Evolutionary conservation across 2,329 filamentous ascomycete genomes (phyloP).

Genomic region (Epichloe sylvatica): DNA sequence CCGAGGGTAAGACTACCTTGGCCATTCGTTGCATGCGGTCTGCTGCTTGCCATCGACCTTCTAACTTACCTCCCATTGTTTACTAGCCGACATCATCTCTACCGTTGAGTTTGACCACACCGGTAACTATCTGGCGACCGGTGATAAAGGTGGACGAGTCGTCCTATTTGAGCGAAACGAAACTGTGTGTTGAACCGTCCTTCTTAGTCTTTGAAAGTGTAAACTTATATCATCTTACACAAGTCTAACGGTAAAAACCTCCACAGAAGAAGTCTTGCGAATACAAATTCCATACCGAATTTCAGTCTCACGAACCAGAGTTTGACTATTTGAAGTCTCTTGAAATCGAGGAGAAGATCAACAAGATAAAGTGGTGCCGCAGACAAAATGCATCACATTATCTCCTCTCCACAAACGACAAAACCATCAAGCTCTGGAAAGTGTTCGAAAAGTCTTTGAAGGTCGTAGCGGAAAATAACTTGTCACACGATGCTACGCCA

Average conservation of each 20-base stretch:
- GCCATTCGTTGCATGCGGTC: neutral
- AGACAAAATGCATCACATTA: constrained; percentile 98
- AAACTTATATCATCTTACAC: constrained; percentile 6
- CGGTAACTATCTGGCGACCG: constrained; percentile 79
- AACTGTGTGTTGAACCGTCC: constrained; percentile 47
- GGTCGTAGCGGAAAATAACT: constrained; percentile 96
- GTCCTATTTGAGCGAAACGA: constrained; percentile 89
- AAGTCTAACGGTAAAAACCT: neutral
- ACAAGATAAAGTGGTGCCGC: constrained; percentile 99
- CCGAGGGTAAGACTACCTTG: constrained; percentile 54
- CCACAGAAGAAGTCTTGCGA: constrained; percentile 98
- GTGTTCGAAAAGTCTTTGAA: constrained; percentile 99
- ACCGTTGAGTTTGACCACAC: constrained; percentile 86
- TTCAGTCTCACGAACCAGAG: constrained; percentile 97
- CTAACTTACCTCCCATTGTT: constrained; percentile 11
- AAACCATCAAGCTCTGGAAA: constrained; percentile 99
- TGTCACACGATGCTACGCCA: constrained; percentile 86
- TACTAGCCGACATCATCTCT: constrained; percentile 73
- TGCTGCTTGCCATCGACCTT: constrained; percentile 6
- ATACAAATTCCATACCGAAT: constrained; percentile 99
- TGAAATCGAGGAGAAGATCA: constrained; percentile 99
- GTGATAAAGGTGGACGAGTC: constrained; percentile 75
- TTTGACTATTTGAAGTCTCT: constrained; percentile 99
- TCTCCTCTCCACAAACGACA: constrained; percentile 95
- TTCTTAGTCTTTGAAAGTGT: neutral